Evolutionary conservation across 2,329 filamentous ascomycete species (phyloP).

Genomic region (Pseudogymnoascus sp.): DNA sequence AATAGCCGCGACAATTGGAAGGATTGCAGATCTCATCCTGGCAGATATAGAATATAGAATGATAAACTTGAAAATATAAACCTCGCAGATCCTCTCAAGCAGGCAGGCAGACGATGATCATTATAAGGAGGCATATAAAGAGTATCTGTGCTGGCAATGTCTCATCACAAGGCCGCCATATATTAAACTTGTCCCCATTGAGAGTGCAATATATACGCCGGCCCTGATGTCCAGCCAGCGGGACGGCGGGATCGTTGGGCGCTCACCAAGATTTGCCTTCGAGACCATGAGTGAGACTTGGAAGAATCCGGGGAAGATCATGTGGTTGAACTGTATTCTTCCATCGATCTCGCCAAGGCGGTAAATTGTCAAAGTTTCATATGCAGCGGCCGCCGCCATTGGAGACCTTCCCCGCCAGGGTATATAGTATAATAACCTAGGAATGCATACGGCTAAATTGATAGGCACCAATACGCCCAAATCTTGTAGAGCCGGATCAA

Average conservation of each 20-base stretch:
- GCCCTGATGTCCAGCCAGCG: not conserved
- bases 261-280: not conserved
- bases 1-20: constrained; percentile 5
- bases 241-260: not conserved
- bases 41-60: not conserved
- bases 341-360: not conserved
- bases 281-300: not conserved
- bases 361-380: constrained; percentile 3
- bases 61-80: not conserved
- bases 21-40: constrained; percentile 1
- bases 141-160: not conserved
- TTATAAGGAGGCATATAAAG: not conserved
- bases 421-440: constrained; percentile 1
- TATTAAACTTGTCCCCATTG: not conserved
- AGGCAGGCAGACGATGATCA: not conserved
- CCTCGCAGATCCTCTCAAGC: not conserved
- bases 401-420: not conserved
- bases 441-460: not conserved
- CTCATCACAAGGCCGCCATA: constrained; percentile 1
- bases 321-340: not conserved
- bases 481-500: not conserved
- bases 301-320: not conserved
- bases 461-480: not conserved
- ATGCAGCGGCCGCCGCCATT: not conserved
- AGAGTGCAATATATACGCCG: constrained; percentile 1